Percentiles rank a stretch among this genome's conserved stretches.
Conservation (phyloP, 1,284 basidiomycete species). For the Rhodotorula sp. region DNA sequence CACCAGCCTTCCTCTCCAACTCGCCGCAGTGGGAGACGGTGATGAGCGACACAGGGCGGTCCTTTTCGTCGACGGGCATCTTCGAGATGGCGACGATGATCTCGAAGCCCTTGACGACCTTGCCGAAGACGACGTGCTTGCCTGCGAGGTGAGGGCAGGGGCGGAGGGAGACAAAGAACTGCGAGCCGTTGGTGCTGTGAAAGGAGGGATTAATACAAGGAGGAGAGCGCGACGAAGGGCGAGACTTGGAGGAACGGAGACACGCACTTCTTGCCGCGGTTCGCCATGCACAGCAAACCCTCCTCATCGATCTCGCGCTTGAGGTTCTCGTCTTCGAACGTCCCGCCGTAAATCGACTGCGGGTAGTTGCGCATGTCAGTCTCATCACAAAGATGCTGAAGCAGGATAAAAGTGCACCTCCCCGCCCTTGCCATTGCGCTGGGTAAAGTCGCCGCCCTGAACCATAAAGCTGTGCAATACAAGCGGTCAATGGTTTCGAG, state of each 20-base stretch:
- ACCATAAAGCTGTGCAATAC: slow-evolving; percentile 75
- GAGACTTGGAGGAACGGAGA: no score
- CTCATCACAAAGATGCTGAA: neutral
- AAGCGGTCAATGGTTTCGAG: slow-evolving; percentile 17
- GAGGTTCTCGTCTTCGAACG: slow-evolving; percentile 67
- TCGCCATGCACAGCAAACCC: slow-evolving; percentile 51
- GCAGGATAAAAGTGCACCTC: slow-evolving; percentile 28
- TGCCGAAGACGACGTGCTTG: slow-evolving; percentile 57
- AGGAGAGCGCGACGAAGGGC: neutral
- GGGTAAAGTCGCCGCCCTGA: slow-evolving; percentile 52
- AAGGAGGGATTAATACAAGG: no score
- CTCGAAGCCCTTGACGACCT: slow-evolving; percentile 55
- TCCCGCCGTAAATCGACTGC: slow-evolving; percentile 14
- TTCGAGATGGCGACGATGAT: slow-evolving; percentile 55
- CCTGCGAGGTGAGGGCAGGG: slow-evolving; percentile 58
- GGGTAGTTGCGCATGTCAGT: neutral
- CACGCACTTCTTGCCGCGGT: slow-evolving; percentile 30
- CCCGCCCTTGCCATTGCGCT: slow-evolving; percentile 40
- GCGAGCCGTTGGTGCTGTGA: slow-evolving; percentile 68
- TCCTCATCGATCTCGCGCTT: slow-evolving; percentile 65
- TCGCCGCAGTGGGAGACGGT: slow-evolving; percentile 80
- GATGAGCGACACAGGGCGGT: slow-evolving; percentile 68
- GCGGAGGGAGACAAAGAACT: slow-evolving; percentile 80
- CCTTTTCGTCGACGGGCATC: slow-evolving; percentile 52
- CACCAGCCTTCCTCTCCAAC: slow-evolving; percentile 60